Percentiles rank a stretch among this genome's conserved stretches.
phyloP scores from a whole-genome alignment of 768 basidiomycete genomes.

The Hygrophoropsis aurantiaca region DNA sequence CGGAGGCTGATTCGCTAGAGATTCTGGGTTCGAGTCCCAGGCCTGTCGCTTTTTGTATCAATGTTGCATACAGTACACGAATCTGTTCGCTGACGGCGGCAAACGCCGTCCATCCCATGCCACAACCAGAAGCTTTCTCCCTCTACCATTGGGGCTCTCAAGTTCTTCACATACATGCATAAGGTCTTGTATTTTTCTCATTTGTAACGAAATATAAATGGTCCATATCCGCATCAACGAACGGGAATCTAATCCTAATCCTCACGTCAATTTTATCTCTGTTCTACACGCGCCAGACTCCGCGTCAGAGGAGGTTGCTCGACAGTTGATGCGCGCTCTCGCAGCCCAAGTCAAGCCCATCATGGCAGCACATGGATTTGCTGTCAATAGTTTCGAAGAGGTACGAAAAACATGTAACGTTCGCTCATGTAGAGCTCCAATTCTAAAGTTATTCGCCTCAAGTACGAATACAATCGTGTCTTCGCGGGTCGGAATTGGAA shows the following conservation, averaged over 20 bases:
- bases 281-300: slow-evolving; percentile 45
- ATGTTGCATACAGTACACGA: too few species aligned
- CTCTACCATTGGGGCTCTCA: too few species aligned
- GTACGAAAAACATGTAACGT: slow-evolving; percentile 37
- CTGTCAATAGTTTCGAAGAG: slow-evolving; percentile 81
- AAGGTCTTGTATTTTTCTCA: too few species aligned
- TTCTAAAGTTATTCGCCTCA: slow-evolving; percentile 1
- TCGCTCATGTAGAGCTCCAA: not conserved
- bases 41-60: slow-evolving; percentile 46
- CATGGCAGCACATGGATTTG: slow-evolving; percentile 79
- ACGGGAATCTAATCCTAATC: slow-evolving; percentile 69
- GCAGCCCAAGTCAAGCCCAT: slow-evolving; percentile 82
- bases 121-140: too few species aligned
- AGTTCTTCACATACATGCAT: too few species aligned
- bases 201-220: slow-evolving; percentile 38
- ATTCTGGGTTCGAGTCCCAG: slow-evolving; percentile 65
- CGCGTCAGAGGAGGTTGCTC: slow-evolving; percentile 58
- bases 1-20: slow-evolving; percentile 48
- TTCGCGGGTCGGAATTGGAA: slow-evolving; percentile 89
- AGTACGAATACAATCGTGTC: slow-evolving; percentile 80
- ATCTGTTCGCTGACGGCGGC: too few species aligned
- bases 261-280: slow-evolving; percentile 74
- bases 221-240: slow-evolving; percentile 76
- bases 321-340: slow-evolving; percentile 71
- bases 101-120: too few species aligned